A percentile compares a stretch with the other conserved stretches of the same genome.
Conservation (phyloP, 768 basidiomycete species). For the Leccinum variicolor region DNA sequence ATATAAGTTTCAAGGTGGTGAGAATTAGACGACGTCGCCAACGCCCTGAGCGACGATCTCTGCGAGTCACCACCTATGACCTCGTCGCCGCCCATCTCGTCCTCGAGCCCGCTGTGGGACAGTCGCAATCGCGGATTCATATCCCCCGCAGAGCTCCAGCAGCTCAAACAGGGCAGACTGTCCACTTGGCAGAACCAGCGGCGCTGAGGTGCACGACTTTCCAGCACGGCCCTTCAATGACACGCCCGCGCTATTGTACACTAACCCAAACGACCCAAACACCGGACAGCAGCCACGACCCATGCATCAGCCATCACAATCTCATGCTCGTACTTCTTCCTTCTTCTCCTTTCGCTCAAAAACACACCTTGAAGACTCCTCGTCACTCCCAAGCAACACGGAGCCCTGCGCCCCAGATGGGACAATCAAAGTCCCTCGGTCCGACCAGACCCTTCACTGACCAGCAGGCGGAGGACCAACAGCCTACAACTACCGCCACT, state of each 20-base stretch:
- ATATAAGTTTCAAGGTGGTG: background rate
- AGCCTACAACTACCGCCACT: constrained; percentile 8
- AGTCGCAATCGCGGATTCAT: constrained; percentile 34
- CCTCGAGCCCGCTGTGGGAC: constrained; percentile 36
- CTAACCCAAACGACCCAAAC: constrained; percentile 14
- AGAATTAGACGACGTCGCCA: background rate
- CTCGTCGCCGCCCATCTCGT: constrained; percentile 11
- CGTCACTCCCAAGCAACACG: constrained; percentile 10
- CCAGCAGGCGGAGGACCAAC: constrained; percentile 21
- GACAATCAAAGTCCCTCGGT: constrained; percentile 32
- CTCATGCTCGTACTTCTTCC: constrained; percentile 57
- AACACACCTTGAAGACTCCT: constrained; percentile 25
- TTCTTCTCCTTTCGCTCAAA: constrained; percentile 61
- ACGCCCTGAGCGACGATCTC: constrained; percentile 5
- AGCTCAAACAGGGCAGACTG: constrained; percentile 33
- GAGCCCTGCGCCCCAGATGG: constrained; percentile 29
- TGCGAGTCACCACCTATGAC: background rate
- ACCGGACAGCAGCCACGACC: constrained; percentile 23
- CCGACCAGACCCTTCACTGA: constrained; percentile 21
- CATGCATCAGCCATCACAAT: constrained; percentile 22
- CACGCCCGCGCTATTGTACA: constrained; percentile 6
- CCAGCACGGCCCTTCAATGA: constrained; percentile 26
- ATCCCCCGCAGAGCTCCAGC: constrained; percentile 32
- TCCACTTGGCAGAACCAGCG: constrained; percentile 19
- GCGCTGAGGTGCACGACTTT: constrained; percentile 33